Evolutionary conservation across 805 yeast genomes (phyloP), one percentile per base, ranked within the genome.

Genomic region (Saccharomycopsis synnaedendra): DNA sequence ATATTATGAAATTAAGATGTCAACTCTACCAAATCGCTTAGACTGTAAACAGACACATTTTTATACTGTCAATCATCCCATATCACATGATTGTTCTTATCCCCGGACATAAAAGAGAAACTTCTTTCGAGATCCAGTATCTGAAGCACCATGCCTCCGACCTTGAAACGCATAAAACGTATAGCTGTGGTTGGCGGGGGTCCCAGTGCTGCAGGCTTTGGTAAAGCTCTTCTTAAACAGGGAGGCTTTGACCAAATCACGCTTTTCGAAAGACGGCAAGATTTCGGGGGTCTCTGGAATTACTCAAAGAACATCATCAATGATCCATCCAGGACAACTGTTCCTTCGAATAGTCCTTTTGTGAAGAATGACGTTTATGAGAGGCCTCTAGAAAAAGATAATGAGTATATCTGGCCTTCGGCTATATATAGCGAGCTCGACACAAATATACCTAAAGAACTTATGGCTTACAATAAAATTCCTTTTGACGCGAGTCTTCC

Each of bases 221-320:
- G 85, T 0, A 76, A 79, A 49, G 85, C 88, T 0, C 65, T 85
- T 7, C 54, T 74, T 5, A 71, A 67, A 6, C 88, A 80, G 54
- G 57, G 61, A 1, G 58, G 64, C 3, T 72, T 74, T 53, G 64
- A 68, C 34, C 57, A 61, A 41, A 68, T 85, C 43, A 40, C 42
- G n/a, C 67, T 82, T 4, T 83, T 71, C 57, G 95, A 85, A 54
- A 67, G 73, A 42, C 70, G 83, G 52, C 54, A 64, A 5, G 60
- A 62, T n/a, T 59, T 74, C n/a, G 95, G 95, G 9, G 96, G 96
- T 0, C 65, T 85, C 5, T 86, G 96, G 96, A 74, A 78, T 58
- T 82, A 75, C 57, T 70, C 67, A 47, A n/a, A 8, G 10, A 34
- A 34, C 3, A n/a, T 34, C 10, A n/a, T n/a, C 10, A 9, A 34